Conservation (phyloP, 176 grass and related monocot species). For the Tuctoria greenei region DNA sequence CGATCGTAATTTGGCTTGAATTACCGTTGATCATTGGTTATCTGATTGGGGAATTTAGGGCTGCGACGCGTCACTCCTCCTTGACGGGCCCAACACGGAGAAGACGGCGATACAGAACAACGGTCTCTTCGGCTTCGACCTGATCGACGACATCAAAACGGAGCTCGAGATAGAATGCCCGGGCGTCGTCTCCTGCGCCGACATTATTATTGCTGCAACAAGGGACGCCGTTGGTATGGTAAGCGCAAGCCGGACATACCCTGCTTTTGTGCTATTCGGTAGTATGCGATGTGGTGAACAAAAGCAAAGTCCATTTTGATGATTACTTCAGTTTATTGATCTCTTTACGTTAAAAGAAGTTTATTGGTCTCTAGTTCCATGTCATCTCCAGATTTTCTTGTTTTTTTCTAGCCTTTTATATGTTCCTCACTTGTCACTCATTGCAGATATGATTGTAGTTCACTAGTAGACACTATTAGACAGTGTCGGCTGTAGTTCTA, state of each 20-base stretch:
- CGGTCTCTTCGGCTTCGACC: conserved; percentile 67
- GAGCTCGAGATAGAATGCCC: conserved; percentile 53
- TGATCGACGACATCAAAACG: conserved; percentile 72
- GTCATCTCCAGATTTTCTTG: background rate
- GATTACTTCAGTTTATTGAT: too few species aligned
- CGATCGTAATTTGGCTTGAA: background rate
- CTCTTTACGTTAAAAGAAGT: too few species aligned
- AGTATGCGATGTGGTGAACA: background rate
- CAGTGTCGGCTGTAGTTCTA: background rate
- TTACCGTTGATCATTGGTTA: background rate
- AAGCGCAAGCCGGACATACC: background rate
- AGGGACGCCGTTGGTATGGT: conserved; percentile 69
- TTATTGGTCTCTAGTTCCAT: background rate
- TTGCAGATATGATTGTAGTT: background rate
- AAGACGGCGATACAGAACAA: conserved; percentile 72
- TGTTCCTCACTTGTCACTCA: background rate
- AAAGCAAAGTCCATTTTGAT: too few species aligned
- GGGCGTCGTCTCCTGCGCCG: conserved; percentile 64
- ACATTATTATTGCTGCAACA: conserved; percentile 77
- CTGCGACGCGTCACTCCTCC: conserved; percentile 77
- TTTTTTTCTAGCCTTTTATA: background rate
- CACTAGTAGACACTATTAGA: background rate
- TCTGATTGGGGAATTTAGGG: conserved; percentile 40
- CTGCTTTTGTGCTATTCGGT: background rate
- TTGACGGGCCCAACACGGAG: conserved; percentile 60